Percentiles rank a stretch among this genome's conserved stretches.
These are phyloP conservation scores for Jaltomata sinuosa DNA, from an alignment of 257 asterid genomes.

Conservation along the genomic window DNA sequence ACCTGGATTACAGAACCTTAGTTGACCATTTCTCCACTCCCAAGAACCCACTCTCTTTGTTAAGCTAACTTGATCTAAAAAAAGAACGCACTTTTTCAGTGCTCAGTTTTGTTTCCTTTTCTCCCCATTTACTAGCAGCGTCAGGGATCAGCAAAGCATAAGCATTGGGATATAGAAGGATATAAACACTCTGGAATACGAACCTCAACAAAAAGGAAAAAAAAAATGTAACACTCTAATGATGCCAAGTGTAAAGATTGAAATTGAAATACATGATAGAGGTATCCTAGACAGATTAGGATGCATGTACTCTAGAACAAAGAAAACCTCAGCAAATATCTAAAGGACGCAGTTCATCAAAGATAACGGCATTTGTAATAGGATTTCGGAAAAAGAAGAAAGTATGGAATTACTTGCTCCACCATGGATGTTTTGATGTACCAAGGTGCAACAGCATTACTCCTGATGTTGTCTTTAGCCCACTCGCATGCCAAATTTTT, in stretches of 20 bases:
- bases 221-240: neutral
- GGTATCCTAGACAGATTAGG: neutral
- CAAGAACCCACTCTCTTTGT: neutral
- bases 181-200: neutral
- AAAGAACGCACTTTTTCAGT: neutral
- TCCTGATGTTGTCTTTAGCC: slow-evolving; percentile 54
- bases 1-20: neutral
- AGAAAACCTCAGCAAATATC: neutral
- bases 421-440: slow-evolving; percentile 58
- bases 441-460: slow-evolving; percentile 76
- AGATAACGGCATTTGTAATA: neutral
- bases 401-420: slow-evolving; percentile 35
- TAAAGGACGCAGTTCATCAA: neutral
- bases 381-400: neutral
- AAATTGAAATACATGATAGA: neutral
- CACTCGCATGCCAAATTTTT: slow-evolving; percentile 62
- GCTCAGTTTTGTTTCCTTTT: neutral
- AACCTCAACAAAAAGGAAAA: neutral
- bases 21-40: neutral
- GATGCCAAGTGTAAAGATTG: neutral
- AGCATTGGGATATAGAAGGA: neutral
- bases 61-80: neutral
- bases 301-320: neutral
- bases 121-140: neutral
- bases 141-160: neutral